These are phyloP conservation scores for Penicillium lividum DNA, from an alignment of 495 filamentous ascomycete species.

Conservation along the genomic window DNA sequence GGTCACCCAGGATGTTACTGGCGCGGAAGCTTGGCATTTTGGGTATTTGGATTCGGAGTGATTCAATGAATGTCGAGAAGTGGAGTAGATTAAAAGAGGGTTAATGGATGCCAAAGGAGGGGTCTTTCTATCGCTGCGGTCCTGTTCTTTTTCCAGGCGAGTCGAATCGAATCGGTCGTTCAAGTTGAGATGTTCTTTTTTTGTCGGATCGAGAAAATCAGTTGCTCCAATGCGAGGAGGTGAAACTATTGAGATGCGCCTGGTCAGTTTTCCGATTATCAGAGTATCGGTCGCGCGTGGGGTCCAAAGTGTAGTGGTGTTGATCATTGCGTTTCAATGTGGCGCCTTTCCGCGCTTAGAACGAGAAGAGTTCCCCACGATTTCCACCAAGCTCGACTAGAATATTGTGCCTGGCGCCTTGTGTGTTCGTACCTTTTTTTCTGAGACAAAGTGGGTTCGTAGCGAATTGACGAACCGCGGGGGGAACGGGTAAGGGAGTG, in stretches of 20 bases:
- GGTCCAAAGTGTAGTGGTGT: background rate
- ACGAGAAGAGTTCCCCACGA: background rate
- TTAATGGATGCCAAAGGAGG: constrained; percentile 14
- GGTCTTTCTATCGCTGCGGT: background rate
- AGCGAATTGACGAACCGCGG: constrained; percentile 11
- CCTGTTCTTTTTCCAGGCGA: background rate
- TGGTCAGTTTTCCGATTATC: constrained; percentile 8
- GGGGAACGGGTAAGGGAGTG: constrained; percentile 1
- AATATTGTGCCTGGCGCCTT: background rate
- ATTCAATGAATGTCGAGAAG: background rate
- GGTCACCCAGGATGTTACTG: constrained; percentile 92
- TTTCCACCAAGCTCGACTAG: background rate
- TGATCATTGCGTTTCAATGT: background rate
- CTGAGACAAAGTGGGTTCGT: constrained; percentile 9
- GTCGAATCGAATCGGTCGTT: constrained; percentile 3
- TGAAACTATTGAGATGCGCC: constrained; percentile 5
- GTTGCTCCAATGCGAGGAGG: constrained; percentile 2
- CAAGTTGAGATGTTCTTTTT: background rate
- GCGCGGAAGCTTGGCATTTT: constrained; percentile 65
- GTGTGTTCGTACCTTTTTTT: constrained; percentile 8
- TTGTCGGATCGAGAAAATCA: background rate
- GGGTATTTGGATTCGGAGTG: constrained; percentile 8
- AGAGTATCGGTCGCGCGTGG: background rate
- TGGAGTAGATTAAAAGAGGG: background rate
- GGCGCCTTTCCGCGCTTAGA: background rate